Conservation (phyloP, 352 stramenopile species). For the Peronospora farinosa region DNA sequence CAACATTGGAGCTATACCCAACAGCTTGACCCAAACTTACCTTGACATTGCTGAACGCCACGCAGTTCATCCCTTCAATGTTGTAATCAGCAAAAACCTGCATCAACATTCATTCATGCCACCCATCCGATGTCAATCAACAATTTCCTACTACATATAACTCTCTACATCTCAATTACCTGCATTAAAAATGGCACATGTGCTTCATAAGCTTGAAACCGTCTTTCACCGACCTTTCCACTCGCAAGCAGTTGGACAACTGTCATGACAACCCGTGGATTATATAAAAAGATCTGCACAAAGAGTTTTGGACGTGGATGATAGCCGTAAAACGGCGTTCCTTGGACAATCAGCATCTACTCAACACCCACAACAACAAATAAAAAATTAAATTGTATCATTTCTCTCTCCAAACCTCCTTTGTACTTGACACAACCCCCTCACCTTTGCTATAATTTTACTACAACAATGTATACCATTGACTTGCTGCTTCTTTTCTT, state of each 20-base stretch:
- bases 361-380: no score
- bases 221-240: constrained; percentile 53
- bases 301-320: constrained; percentile 70
- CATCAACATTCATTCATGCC: not conserved
- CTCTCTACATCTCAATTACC: constrained; percentile 19
- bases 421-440: not conserved
- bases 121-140: no score
- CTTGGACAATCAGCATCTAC: constrained; percentile 83
- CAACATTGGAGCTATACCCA: no score
- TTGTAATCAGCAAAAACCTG: constrained; percentile 89
- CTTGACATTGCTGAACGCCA: constrained; percentile 67
- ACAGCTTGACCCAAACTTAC: constrained; percentile 17
- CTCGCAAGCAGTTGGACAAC: constrained; percentile 84
- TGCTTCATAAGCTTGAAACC: constrained; percentile 85
- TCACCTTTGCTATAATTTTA: constrained; percentile 72
- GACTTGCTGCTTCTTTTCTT: constrained; percentile 5
- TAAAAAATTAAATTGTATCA: not conserved
- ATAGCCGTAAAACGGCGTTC: constrained; percentile 87
- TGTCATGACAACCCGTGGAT: constrained; percentile 48
- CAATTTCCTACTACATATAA: no score
- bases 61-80: constrained; percentile 88
- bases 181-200: constrained; percentile 87
- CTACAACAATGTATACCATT: not conserved
- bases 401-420: not conserved
- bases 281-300: constrained; percentile 87